These are phyloP conservation scores for Apiotrichum porosum DNA, from an alignment of 1,284 basidiomycete species.

Conservation along the genomic window DNA sequence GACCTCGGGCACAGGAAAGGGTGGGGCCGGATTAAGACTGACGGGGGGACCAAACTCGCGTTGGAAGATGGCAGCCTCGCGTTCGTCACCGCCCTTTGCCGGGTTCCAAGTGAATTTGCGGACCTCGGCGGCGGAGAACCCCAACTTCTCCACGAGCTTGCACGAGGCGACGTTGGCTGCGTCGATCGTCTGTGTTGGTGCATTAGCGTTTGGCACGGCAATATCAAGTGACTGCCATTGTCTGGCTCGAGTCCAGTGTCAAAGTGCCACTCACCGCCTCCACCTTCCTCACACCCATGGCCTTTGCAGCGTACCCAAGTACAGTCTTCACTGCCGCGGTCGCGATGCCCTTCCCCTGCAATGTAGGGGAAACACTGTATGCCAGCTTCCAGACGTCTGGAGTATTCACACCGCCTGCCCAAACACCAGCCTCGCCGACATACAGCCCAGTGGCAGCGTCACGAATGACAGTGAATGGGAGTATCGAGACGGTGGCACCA, in stretches of 20 bases:
- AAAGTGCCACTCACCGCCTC: neutral
- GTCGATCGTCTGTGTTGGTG: constrained; percentile 1
- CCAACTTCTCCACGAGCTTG: neutral
- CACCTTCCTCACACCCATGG: neutral
- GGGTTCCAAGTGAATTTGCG: neutral
- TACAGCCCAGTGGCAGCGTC: neutral
- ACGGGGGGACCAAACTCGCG: neutral
- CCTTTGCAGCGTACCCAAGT: neutral
- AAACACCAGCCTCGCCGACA: neutral
- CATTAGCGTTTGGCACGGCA: no score
- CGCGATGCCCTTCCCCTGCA: neutral
- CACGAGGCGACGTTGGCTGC: neutral
- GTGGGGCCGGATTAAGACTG: neutral
- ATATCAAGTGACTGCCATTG: no score
- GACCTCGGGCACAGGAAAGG: neutral
- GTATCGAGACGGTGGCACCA: neutral
- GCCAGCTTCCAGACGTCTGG: neutral
- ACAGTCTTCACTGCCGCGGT: neutral
- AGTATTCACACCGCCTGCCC: neutral
- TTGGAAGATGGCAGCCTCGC: neutral
- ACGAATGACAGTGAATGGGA: neutral
- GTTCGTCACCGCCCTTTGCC: neutral
- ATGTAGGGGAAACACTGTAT: neutral
- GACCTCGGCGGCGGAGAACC: neutral
- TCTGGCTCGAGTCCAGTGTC: no score